These are phyloP conservation scores for Phytophthora quininea DNA, from an alignment of 352 stramenopile species.

Conservation along the genomic window DNA sequence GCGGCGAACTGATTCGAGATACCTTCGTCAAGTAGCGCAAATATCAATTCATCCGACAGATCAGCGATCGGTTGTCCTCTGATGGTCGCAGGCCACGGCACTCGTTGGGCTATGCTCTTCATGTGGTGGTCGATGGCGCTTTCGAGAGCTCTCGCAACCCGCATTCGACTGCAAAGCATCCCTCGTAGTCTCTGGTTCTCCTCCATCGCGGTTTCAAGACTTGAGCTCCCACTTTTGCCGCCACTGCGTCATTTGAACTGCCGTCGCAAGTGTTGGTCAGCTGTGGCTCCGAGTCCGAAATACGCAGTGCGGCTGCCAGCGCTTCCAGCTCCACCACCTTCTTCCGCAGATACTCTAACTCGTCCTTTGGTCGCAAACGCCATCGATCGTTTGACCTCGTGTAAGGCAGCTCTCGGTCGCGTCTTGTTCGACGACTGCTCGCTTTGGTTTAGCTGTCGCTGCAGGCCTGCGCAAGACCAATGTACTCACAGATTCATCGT, in stretches of 20 bases:
- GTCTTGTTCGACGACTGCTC: constrained; percentile 7
- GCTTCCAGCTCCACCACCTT: constrained; percentile 28
- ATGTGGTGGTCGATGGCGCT: constrained; percentile 26
- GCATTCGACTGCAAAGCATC: constrained; percentile 20
- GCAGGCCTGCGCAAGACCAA: background rate
- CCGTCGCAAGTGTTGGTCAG: background rate
- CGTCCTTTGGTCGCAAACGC: constrained; percentile 39
- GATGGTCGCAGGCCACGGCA: constrained; percentile 25
- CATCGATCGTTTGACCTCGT: constrained; percentile 29
- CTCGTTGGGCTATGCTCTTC: constrained; percentile 22
- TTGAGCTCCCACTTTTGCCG: too few relatives aligned
- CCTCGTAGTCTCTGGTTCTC: constrained; percentile 31
- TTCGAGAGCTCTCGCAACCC: constrained; percentile 24
- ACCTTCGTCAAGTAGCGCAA: constrained; percentile 33
- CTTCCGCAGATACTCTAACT: constrained; percentile 37
- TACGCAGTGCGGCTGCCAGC: constrained; percentile 9
- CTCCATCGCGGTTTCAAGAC: constrained; percentile 11
- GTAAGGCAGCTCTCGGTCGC: constrained; percentile 20
- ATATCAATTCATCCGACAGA: constrained; percentile 34
- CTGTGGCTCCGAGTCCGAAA: background rate
- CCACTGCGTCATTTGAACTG: too few relatives aligned
- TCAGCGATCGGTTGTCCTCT: background rate
- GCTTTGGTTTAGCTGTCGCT: constrained; percentile 2
- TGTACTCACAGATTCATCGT: background rate
- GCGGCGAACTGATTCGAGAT: background rate